These are phyloP conservation scores for Medakamo hakoo DNA, from an alignment of 139 green algal species.

Conservation along the genomic window DNA sequence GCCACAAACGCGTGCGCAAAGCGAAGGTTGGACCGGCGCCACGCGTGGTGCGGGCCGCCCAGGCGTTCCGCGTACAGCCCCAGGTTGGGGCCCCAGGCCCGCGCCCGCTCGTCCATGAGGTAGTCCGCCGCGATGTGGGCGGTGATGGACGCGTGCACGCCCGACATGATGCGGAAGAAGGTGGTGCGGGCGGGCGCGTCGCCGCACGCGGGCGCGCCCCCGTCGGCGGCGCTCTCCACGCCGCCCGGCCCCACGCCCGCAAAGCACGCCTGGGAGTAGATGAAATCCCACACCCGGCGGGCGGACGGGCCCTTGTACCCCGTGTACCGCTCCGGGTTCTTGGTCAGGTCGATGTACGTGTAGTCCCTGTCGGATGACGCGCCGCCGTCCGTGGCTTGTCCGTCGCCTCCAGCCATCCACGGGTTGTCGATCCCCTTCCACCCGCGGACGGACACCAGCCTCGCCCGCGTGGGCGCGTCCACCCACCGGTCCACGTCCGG, in stretches of 20 bases:
- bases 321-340: constrained; percentile 90
- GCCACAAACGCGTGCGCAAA: constrained; percentile 89
- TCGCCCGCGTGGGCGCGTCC: constrained; percentile 15
- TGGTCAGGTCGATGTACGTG: constrained; percentile 83
- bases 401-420: constrained; percentile 64
- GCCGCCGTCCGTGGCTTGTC: not conserved
- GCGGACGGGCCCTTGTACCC: constrained; percentile 73
- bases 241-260: constrained; percentile 8
- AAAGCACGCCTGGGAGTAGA: constrained; percentile 87
- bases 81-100: constrained; percentile 53
- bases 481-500: constrained; percentile 28
- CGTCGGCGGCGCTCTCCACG: not conserved
- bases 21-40: constrained; percentile 79
- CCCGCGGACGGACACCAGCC: constrained; percentile 28
- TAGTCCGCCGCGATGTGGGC: constrained; percentile 67
- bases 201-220: constrained; percentile 1
- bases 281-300: constrained; percentile 73
- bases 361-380: constrained; percentile 41
- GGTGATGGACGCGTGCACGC: constrained; percentile 87
- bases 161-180: constrained; percentile 70
- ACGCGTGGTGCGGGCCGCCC: constrained; percentile 24
- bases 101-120: constrained; percentile 31
- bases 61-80: constrained; percentile 50
- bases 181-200: constrained; percentile 50
- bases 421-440: constrained; percentile 82